Evolutionary conservation across 2,329 filamentous ascomycete species (phyloP), one percentile per base, ranked within the genome.

Genomic region (Helotiales sp.): DNA sequence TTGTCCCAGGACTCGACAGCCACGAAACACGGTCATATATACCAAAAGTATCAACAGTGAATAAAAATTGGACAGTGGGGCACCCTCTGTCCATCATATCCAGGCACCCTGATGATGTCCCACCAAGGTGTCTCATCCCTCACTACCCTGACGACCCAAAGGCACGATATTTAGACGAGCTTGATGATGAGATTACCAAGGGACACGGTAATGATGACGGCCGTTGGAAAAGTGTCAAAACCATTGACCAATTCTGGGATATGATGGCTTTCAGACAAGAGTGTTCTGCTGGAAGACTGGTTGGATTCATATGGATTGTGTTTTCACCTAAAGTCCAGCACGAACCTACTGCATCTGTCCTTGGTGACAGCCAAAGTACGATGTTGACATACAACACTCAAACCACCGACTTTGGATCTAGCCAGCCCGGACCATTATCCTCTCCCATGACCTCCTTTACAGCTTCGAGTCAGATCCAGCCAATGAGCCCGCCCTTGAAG

Each of bases 251-350:
- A 65, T 99, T 99, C 69, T 99, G 95, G 95, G 95, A 99, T 61
- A 89, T 96, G 82, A 98, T 99, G 93, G 88, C 93, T 0, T 98
- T 90, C 70, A 82, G 95, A 56, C 95, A 98, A 71, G 95, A 99
- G 70, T 99, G 95, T 70, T 96, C 93, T 0, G 91, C 92, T 31
- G 96, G 95, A 0, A 82, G 93, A 17, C 81, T 96, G 69, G 96
- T 96, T 0, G 96, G 96, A 0, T 99, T 99, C 66, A 81, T 98
- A 25, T 99, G 96, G 93, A 77, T 97, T 25, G 87, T 97, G 0
- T 89, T 97, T 72, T 74, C 55, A 68, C 75, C 57, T 66, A 69
- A 53, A 24, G 17, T 19, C 47, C 46, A 55, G 22, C 36, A 52
- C 13, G 30, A 61, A 52, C 31, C 57, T 8, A 52, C 17, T 4